Conservation (phyloP, 139 green algal genomes). For the Coccomyxa sp. region DNA sequence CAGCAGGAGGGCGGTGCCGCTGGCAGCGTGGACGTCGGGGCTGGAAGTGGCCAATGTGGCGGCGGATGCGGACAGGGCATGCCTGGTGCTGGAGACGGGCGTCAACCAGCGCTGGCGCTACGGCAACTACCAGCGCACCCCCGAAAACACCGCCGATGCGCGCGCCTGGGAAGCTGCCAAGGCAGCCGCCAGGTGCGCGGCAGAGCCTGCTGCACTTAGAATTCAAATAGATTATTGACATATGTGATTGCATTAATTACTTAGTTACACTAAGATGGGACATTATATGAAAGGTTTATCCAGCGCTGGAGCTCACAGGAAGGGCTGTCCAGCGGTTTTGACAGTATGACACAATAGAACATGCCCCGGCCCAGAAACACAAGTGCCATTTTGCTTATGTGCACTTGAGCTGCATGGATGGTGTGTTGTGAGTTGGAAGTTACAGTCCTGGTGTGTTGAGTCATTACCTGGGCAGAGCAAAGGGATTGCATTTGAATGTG, state of each 20-base stretch:
- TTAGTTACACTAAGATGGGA: no score
- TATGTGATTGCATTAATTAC: no score
- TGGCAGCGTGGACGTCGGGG: conserved; percentile 94
- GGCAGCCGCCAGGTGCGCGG: conserved; percentile 45
- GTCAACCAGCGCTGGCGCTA: conserved; percentile 92
- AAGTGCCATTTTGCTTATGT: no score
- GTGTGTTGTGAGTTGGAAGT: no score
- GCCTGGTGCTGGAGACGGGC: conserved; percentile 92
- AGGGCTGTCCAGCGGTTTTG: not conserved
- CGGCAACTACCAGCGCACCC: conserved; percentile 65
- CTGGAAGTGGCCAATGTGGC: conserved; percentile 82
- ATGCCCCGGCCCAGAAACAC: no score
- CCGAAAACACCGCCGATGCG: conserved; percentile 77
- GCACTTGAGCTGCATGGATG: no score
- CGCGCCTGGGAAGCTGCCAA: conserved; percentile 90
- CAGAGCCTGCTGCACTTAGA: not conserved
- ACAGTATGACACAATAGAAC: not conserved
- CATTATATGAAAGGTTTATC: no score
- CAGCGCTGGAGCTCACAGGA: no score
- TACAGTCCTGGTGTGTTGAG: no score
- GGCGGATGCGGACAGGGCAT: conserved; percentile 72
- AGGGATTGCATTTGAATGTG: no score
- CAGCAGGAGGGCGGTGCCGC: conserved; percentile 71
- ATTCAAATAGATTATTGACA: no score
- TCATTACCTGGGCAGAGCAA: no score